Percentiles rank a stretch among this genome's conserved stretches.
Evolutionary conservation across 345 rosid genomes (phyloP).

Genomic region (Dipteronia dyeriana): DNA sequence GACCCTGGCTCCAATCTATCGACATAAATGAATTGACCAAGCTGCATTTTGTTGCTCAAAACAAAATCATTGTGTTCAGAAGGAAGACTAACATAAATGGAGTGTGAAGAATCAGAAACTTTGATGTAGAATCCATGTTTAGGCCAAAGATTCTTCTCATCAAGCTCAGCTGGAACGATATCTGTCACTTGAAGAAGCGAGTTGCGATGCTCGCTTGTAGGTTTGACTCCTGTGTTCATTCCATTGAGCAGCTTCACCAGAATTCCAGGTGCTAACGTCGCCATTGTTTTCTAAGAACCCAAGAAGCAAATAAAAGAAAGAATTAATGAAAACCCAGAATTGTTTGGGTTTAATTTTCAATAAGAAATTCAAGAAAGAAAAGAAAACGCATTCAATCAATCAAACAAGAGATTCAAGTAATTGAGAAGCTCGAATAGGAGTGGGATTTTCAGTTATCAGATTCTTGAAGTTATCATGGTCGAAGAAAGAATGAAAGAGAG

Average conservation of each 20-base stretch:
- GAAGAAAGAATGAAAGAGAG: slow-evolving; percentile 4
- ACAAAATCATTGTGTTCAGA: slow-evolving; percentile 78
- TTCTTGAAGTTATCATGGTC: slow-evolving; percentile 14
- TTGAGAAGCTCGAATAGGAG: neutral
- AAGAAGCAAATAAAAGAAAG: slow-evolving; percentile 9
- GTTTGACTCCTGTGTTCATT: slow-evolving; percentile 81
- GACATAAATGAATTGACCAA: slow-evolving; percentile 89
- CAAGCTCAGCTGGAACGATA: slow-evolving; percentile 94
- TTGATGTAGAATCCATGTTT: slow-evolving; percentile 91
- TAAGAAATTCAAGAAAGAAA: neutral
- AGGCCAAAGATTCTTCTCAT: slow-evolving; percentile 87
- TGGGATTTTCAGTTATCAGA: neutral
- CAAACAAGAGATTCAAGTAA: neutral
- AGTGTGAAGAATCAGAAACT: slow-evolving; percentile 91
- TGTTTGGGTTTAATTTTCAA: neutral
- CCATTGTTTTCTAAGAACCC: slow-evolving; percentile 40
- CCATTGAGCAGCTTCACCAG: slow-evolving; percentile 75
- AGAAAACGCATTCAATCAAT: neutral
- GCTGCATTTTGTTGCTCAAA: slow-evolving; percentile 86
- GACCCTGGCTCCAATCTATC: slow-evolving; percentile 90
- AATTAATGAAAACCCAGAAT: neutral
- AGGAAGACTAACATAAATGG: slow-evolving; percentile 89
- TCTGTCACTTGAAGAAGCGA: slow-evolving; percentile 89
- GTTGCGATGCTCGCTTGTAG: slow-evolving; percentile 86
- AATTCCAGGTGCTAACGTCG: slow-evolving; percentile 79